phyloP scores from a whole-genome alignment of 108 stramenopile species.

The Conticribra guillardii region DNA sequence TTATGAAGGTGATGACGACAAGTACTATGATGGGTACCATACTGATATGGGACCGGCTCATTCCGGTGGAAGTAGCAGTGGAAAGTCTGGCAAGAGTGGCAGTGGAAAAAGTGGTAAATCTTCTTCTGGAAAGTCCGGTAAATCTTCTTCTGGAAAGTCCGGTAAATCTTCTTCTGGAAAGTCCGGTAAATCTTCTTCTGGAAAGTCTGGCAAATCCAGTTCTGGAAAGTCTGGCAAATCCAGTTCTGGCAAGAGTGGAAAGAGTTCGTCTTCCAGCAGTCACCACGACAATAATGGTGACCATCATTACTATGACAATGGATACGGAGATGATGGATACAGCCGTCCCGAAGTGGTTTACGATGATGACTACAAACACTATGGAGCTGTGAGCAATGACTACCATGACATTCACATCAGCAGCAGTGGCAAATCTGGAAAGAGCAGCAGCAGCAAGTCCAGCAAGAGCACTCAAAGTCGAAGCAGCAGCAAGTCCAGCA shows the following conservation, averaged over 20 bases:
- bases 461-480: too few species aligned
- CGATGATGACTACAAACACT: too few species aligned
- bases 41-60: too few species aligned
- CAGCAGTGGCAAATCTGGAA: too few species aligned
- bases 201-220: background rate
- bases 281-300: background rate
- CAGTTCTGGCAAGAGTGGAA: background rate
- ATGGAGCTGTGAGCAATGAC: too few species aligned
- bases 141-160: background rate
- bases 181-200: background rate
- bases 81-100: background rate
- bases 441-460: too few species aligned
- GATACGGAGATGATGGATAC: background rate
- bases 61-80: background rate
- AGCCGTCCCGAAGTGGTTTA: too few species aligned
- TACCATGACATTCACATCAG: too few species aligned
- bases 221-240: background rate
- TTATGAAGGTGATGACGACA: too few species aligned
- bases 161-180: background rate
- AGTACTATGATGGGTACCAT: too few species aligned
- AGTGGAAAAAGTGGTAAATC: too few species aligned
- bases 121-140: background rate
- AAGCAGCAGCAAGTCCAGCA: too few species aligned
- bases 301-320: background rate
- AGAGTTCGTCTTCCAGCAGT: background rate